phyloP scores from a whole-genome alignment of 1,284 basidiomycete genomes.

The Cystodermella granulosa region DNA sequence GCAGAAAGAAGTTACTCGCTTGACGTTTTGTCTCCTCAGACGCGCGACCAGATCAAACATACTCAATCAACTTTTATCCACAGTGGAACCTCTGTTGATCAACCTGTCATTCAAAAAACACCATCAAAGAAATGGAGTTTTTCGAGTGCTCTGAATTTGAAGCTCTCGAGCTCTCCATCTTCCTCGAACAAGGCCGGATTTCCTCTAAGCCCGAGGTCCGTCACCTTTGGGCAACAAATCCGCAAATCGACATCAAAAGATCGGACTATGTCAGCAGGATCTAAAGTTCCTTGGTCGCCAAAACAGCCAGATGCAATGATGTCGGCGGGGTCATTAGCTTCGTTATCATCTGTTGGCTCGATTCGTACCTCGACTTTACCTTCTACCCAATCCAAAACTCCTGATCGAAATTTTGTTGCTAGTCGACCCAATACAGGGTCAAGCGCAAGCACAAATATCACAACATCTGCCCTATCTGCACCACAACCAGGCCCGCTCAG shows the following conservation, averaged over 20 bases:
- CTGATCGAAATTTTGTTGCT: slow-evolving; percentile 48
- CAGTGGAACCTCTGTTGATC: slow-evolving; percentile 42
- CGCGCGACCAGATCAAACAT: slow-evolving; percentile 26
- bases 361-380: slow-evolving; percentile 42
- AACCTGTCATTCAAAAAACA: slow-evolving; percentile 54
- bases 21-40: slow-evolving; percentile 47
- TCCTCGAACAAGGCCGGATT: slow-evolving; percentile 53
- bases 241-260: slow-evolving; percentile 67
- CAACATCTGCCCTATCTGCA: slow-evolving; percentile 47
- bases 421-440: slow-evolving; percentile 69
- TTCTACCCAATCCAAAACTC: slow-evolving; percentile 33
- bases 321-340: slow-evolving; percentile 67
- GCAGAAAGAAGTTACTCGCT: slow-evolving; percentile 40
- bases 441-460: slow-evolving; percentile 61
- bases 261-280: slow-evolving; percentile 43
- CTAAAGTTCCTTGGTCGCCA: slow-evolving; percentile 58
- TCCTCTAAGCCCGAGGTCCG: slow-evolving; percentile 59
- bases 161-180: slow-evolving; percentile 64
- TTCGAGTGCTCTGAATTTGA: slow-evolving; percentile 82
- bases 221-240: slow-evolving; percentile 57
- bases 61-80: background rate
- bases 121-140: slow-evolving; percentile 96
- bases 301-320: slow-evolving; percentile 68
- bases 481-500: slow-evolving; percentile 57
- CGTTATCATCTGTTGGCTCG: slow-evolving; percentile 67